phyloP scores from a whole-genome alignment of 2,329 filamentous ascomycete species.

The Cercospora berteroae region DNA sequence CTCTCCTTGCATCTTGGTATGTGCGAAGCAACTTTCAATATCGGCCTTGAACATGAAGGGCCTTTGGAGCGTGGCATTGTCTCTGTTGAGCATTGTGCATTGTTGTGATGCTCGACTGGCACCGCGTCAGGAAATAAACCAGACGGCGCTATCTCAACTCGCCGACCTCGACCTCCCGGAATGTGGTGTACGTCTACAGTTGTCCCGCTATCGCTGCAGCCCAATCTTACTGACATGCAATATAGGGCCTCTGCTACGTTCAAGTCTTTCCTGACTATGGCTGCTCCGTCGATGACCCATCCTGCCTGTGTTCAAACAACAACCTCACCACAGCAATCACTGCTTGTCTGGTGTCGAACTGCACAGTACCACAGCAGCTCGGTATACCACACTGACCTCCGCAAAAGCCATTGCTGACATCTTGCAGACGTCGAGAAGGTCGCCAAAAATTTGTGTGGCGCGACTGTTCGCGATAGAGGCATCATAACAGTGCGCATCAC shows the following conservation, averaged over 20 bases:
- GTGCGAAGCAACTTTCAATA: neutral
- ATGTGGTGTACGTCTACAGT: slow-evolving; percentile 12
- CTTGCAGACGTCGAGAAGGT: slow-evolving; percentile 16
- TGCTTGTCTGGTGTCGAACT: slow-evolving; percentile 23
- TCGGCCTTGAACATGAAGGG: neutral
- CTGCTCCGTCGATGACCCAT: slow-evolving; percentile 15
- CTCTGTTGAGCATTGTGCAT: neutral
- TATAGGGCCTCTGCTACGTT: slow-evolving; percentile 22
- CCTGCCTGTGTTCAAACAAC: slow-evolving; percentile 23
- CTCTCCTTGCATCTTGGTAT: neutral
- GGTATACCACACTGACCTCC: neutral
- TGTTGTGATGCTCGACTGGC: neutral
- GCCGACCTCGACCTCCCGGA: slow-evolving; percentile 14
- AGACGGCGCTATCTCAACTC: slow-evolving; percentile 4
- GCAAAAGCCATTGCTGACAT: neutral
- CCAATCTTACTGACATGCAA: neutral
- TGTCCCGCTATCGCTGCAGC: neutral
- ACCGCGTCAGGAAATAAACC: neutral
- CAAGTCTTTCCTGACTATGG: slow-evolving; percentile 22
- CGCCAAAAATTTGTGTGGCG: slow-evolving; percentile 22
- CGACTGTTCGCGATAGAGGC: slow-evolving; percentile 15
- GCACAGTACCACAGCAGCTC: slow-evolving; percentile 23
- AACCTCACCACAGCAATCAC: slow-evolving; percentile 23
- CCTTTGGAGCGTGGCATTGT: neutral
- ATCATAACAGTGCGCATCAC: slow-evolving; percentile 12